Conservation (phyloP, 1,284 basidiomycete genomes). For the Puccinia hordei region DNA sequence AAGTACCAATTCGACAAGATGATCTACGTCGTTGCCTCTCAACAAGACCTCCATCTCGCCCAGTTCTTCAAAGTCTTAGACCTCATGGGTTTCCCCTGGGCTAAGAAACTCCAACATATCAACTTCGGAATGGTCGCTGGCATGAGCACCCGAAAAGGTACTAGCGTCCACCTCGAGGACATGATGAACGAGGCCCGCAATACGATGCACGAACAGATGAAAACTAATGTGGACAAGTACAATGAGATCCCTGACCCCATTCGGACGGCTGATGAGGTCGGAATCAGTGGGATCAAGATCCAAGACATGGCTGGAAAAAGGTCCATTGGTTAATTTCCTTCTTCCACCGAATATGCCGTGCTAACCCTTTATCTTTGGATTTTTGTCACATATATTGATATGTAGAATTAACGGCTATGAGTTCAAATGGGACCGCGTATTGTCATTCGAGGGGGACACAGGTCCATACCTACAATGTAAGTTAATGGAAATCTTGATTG, state of each 20-base stretch:
- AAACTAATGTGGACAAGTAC: constrained; percentile 90
- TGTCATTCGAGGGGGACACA: constrained; percentile 95
- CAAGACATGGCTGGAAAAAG: constrained; percentile 95
- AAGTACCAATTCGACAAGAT: constrained; percentile 96
- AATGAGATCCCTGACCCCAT: constrained; percentile 85
- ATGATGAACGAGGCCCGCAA: constrained; percentile 87
- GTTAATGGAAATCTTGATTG: background rate
- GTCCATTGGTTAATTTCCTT: constrained; percentile 60
- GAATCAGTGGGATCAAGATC: constrained; percentile 95
- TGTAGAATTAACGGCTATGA: constrained; percentile 90
- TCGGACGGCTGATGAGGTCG: constrained; percentile 77
- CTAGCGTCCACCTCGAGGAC: constrained; percentile 90
- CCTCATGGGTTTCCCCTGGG: constrained; percentile 87
- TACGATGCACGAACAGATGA: constrained; percentile 97
- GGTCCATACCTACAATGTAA: constrained; percentile 63
- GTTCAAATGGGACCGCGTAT: constrained; percentile 93
- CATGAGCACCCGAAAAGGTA: constrained; percentile 97
- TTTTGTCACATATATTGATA: no score
- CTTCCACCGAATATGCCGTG: background rate
- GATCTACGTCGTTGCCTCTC: constrained; percentile 84
- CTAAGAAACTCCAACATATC: constrained; percentile 77
- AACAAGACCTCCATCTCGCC: constrained; percentile 88
- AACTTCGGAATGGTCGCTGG: constrained; percentile 85
- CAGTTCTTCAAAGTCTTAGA: constrained; percentile 95
- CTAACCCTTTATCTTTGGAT: no score